Percentiles rank a stretch among this genome's conserved stretches.
These are phyloP conservation scores for Trypethelium eluteriae DNA, from an alignment of 495 filamentous ascomycete species.

Conservation along the genomic window DNA sequence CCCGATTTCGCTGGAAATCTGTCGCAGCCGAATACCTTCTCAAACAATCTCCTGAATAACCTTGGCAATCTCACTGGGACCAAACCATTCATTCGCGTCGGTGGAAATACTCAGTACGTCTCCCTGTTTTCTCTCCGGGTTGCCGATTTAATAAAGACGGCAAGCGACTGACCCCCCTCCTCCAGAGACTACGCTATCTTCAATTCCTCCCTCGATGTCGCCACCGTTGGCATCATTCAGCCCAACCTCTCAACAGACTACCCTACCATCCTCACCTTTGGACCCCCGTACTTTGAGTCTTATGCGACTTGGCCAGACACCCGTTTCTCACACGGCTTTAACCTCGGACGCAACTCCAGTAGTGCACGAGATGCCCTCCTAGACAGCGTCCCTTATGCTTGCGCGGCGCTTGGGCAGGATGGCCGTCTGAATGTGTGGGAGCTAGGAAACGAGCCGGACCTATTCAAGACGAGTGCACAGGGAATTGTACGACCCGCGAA, in stretches of 20 bases:
- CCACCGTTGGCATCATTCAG: slow-evolving; percentile 49
- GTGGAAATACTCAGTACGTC: slow-evolving; percentile 51
- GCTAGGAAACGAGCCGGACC: slow-evolving; percentile 62
- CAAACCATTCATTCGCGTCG: slow-evolving; percentile 53
- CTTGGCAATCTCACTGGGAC: slow-evolving; percentile 41
- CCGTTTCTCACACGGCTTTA: slow-evolving; percentile 58
- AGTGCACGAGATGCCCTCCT: slow-evolving; percentile 46
- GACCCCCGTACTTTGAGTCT: slow-evolving; percentile 58
- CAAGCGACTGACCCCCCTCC: neutral
- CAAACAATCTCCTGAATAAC: slow-evolving; percentile 49
- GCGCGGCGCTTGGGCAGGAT: slow-evolving; percentile 45
- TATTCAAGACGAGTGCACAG: slow-evolving; percentile 49
- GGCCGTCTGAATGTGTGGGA: slow-evolving; percentile 51
- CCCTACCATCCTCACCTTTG: slow-evolving; percentile 53
- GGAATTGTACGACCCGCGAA: slow-evolving; percentile 45
- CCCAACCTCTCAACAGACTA: slow-evolving; percentile 49
- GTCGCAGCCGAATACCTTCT: slow-evolving; percentile 49
- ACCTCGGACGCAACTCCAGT: slow-evolving; percentile 51
- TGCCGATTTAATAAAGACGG: neutral
- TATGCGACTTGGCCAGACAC: slow-evolving; percentile 51
- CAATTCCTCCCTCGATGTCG: slow-evolving; percentile 46
- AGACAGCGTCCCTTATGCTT: slow-evolving; percentile 50
- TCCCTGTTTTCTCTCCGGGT: neutral
- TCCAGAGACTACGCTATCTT: slow-evolving; percentile 53
- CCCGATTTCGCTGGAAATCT: slow-evolving; percentile 53